Conservation (phyloP, 2,329 filamentous ascomycete genomes). For the Clathrospora elynae region DNA sequence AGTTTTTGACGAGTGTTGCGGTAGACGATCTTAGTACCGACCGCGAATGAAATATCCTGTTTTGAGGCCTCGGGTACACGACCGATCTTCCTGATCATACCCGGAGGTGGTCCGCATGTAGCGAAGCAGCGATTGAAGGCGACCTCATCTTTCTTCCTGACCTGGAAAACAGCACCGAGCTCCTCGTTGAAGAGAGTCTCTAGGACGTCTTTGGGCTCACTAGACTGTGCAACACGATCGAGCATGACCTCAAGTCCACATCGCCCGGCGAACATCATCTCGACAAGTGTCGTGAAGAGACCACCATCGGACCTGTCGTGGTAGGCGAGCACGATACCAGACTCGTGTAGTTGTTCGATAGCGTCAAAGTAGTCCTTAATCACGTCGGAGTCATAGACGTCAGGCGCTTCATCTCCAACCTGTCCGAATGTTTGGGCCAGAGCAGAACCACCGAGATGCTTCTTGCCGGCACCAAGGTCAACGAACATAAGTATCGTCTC, state of each 20-base stretch:
- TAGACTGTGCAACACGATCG: conserved; percentile 69
- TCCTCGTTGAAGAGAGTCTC: conserved; percentile 94
- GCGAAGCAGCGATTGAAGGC: conserved; percentile 90
- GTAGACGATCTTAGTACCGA: conserved; percentile 71
- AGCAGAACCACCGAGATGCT: conserved; percentile 86
- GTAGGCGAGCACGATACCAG: conserved; percentile 82
- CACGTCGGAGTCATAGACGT: conserved; percentile 79
- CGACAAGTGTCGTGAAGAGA: conserved; percentile 83
- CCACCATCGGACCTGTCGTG: conserved; percentile 95
- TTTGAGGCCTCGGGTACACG: conserved; percentile 70
- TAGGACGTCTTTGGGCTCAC: conserved; percentile 67
- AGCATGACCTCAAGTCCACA: conserved; percentile 86
- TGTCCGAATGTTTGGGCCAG: conserved; percentile 88
- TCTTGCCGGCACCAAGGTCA: conserved; percentile 80
- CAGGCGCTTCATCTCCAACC: conserved; percentile 81
- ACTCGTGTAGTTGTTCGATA: conserved; percentile 68
- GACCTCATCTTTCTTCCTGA: conserved; percentile 80
- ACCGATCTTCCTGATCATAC: conserved; percentile 83
- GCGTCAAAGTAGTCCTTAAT: conserved; percentile 93
- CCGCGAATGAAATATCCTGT: conserved; percentile 77
- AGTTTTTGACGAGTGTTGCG: conserved; percentile 72
- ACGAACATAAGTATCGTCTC: conserved; percentile 89
- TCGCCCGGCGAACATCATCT: conserved; percentile 98
- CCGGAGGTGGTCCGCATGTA: conserved; percentile 81
- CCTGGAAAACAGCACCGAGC: conserved; percentile 93